Percentiles rank a stretch among this genome's conserved stretches.
Conservation (phyloP, 106 monocot species). For the Allium fistulosum region DNA sequence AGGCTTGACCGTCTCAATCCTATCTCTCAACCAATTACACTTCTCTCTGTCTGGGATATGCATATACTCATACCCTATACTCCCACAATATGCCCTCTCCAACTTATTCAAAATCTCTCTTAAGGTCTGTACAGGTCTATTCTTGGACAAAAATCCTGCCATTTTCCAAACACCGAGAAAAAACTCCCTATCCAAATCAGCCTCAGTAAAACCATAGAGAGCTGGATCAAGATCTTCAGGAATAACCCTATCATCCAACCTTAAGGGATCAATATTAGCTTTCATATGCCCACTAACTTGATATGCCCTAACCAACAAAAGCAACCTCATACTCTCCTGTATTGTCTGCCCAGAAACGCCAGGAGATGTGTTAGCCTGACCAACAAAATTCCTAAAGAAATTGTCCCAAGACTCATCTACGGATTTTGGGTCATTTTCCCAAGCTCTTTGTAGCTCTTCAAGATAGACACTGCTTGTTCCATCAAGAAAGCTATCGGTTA, state of each 20-base stretch:
- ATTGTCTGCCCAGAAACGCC: constrained; percentile 96
- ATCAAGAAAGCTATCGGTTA: constrained; percentile 82
- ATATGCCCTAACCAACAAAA: constrained; percentile 80
- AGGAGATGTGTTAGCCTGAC: constrained; percentile 62
- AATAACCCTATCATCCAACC: constrained; percentile 45
- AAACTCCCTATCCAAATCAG: constrained; percentile 82
- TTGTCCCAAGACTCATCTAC: constrained; percentile 97
- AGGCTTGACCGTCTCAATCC: constrained; percentile 66
- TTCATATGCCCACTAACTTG: constrained; percentile 92
- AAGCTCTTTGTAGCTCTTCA: constrained; percentile 86
- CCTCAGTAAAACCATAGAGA: constrained; percentile 75
- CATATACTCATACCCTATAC: constrained; percentile 95
- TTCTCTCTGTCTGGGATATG: constrained; percentile 80
- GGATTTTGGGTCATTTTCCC: constrained; percentile 84
- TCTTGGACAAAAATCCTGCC: constrained; percentile 86
- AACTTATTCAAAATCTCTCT: constrained; percentile 59
- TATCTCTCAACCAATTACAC: constrained; percentile 96
- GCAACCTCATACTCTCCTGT: constrained; percentile 85
- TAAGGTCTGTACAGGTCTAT: constrained; percentile 78
- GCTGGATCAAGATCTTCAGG: constrained; percentile 53
- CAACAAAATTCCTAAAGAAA: constrained; percentile 87
- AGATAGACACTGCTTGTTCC: constrained; percentile 92
- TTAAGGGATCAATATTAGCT: constrained; percentile 75
- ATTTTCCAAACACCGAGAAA: constrained; percentile 95
- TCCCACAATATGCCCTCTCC: constrained; percentile 87